Base-by-base conservation (phyloP, 495 filamentous ascomycete species). In the Aspergillus ellipticus region DNA sequence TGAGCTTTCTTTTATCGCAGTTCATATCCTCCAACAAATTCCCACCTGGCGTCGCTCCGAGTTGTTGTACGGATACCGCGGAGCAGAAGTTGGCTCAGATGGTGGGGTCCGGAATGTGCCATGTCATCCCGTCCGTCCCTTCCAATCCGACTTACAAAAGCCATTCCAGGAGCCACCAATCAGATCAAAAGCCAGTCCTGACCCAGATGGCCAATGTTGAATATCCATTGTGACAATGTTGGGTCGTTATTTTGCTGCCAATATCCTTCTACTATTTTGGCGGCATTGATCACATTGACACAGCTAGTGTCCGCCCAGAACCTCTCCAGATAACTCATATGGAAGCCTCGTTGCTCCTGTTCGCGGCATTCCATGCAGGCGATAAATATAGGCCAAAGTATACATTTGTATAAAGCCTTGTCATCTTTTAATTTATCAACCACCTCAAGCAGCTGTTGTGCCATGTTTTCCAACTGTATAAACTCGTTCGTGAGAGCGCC, bases 341-440 rank as follows among this genome's bases (percentile, higher is more conserved):
- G 43, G 37, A 72, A 69, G 8, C 64, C 54, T 35, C 68, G 45
- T 41, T 74, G 65, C 6, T 60, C 51, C 33, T 59, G 58, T 49
- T 41, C 41, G 16, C 57, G 59, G 53, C 69, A 74, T 47, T 84
- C 81, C 4, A 83, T 65, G 1, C 80, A 82, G 0, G 77, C 78
- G 35, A 85, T 67, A 42, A 83, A 82, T 1, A 82, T 79, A 0
- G 82, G 80, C 82, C 81, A 85, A 0, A 81, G 70, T 0, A 79
- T 76, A 16, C 76, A 83, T 49, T 85, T 86, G 61, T 83, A 76
- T 15, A 79, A 57, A 0, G 70, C 60, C 4, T 74, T 67, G 4
- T 80, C 66, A 16, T 73, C 62, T n/a, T 74, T 69, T 28, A 86
- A 61, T 16, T 58, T 65, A 10, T 71, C 66, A 20, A 84, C 67